phyloP scores from a whole-genome alignment of 768 basidiomycete genomes.

The Mycena alexandri region DNA sequence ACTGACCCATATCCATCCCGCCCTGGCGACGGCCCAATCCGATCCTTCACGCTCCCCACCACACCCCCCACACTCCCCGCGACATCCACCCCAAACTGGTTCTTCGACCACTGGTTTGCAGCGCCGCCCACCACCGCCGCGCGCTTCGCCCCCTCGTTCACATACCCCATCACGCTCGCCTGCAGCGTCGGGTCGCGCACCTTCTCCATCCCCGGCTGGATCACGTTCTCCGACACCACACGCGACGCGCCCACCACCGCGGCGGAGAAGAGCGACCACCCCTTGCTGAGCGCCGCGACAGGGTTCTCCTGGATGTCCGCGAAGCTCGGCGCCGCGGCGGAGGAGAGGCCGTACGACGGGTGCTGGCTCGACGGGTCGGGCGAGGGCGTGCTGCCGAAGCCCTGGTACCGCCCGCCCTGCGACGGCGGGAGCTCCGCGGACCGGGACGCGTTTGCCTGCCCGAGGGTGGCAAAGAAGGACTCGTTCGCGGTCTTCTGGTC shows the following conservation, averaged over 20 bases:
- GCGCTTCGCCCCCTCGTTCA: conserved; percentile 74
- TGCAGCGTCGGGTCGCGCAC: conserved; percentile 87
- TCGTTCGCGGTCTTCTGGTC: conserved; percentile 89
- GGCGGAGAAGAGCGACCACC: conserved; percentile 95
- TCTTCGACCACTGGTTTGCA: conserved; percentile 84
- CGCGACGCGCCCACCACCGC: conserved; percentile 85
- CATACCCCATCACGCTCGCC: conserved; percentile 78
- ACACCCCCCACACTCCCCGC: conserved; percentile 81
- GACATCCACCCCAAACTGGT: conserved; percentile 87
- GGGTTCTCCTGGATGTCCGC: conserved; percentile 91
- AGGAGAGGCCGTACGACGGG: conserved; percentile 81
- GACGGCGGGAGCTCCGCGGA: conserved; percentile 88
- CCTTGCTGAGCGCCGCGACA: conserved; percentile 86
- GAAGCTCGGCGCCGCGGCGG: conserved; percentile 82
- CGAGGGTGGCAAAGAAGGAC: conserved; percentile 85
- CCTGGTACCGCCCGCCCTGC: conserved; percentile 93
- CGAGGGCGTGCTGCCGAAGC: conserved; percentile 90
- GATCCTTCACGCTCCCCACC: conserved; percentile 73
- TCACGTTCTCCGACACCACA: conserved; percentile 86
- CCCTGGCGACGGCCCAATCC: conserved; percentile 66
- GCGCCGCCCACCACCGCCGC: conserved; percentile 72
- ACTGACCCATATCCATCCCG: conserved; percentile 65
- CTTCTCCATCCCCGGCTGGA: conserved; percentile 89
- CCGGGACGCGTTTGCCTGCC: conserved; percentile 83
- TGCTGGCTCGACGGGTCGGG: conserved; percentile 66